A percentile compares a stretch with the other conserved stretches of the same genome.
These are phyloP conservation scores for Chlorokybus atmophyticus DNA, from an alignment of 139 green algal genomes.

Conservation along the genomic window DNA sequence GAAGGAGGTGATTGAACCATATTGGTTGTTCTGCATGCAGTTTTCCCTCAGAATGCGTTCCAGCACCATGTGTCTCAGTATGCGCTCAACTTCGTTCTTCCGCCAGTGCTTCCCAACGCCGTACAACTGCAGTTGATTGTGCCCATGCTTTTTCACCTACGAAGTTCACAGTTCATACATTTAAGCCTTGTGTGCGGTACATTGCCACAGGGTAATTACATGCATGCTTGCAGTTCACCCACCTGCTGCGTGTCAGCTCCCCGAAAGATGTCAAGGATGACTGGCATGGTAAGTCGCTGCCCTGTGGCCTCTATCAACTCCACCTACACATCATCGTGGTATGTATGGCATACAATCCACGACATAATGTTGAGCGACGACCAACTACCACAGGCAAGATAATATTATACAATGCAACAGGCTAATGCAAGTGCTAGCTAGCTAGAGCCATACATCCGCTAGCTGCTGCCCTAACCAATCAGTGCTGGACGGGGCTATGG, in stretches of 20 bases:
- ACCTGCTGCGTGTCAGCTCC: constrained; percentile 18
- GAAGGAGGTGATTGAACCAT: constrained; percentile 16
- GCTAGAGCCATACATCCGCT: too few relatives aligned
- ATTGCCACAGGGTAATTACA: background rate
- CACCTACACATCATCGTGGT: too few relatives aligned
- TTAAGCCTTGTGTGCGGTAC: background rate
- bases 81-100: constrained; percentile 28
- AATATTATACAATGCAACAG: too few relatives aligned
- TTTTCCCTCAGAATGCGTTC: constrained; percentile 28
- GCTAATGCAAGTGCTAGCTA: too few relatives aligned
- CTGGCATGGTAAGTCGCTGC: constrained; percentile 14
- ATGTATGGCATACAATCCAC: too few relatives aligned
- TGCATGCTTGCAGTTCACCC: constrained; percentile 1
- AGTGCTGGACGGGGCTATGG: too few relatives aligned
- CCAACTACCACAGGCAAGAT: too few relatives aligned
- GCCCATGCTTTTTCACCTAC: constrained; percentile 29
- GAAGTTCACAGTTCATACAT: background rate
- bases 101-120: constrained; percentile 22
- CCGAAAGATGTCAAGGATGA: constrained; percentile 32
- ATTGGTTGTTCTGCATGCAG: constrained; percentile 16
- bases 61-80: constrained; percentile 18
- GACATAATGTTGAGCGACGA: too few relatives aligned
- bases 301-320: background rate
- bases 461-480: too few relatives aligned
- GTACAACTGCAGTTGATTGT: constrained; percentile 19